phyloP scores from a whole-genome alignment of 202 grass and related monocot species.

The Setaria viridis region DNA sequence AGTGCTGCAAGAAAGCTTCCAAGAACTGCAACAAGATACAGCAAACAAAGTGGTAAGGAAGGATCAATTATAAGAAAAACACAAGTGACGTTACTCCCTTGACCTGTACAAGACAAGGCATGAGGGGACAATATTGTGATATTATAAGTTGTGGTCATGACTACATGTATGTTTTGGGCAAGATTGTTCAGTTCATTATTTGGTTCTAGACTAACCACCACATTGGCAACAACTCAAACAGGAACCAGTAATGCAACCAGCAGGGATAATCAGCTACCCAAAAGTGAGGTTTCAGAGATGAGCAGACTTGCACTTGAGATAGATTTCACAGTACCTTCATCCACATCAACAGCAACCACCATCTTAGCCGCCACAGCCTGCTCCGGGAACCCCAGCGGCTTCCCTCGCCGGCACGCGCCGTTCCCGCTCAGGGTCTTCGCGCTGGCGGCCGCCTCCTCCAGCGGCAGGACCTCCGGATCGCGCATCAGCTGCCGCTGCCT shows the following conservation, averaged over 20 bases:
- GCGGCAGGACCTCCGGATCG: conserved; percentile 49
- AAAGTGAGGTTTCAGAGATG: background rate
- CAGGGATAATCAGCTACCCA: background rate
- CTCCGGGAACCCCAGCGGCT: conserved; percentile 60
- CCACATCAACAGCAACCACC: conserved; percentile 96
- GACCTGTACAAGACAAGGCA: background rate
- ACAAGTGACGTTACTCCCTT: background rate
- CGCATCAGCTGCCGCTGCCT: conserved; percentile 53
- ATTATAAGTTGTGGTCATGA: background rate
- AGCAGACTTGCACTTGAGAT: background rate
- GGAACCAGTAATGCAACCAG: background rate
- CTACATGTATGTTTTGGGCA: background rate
- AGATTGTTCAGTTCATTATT: background rate
- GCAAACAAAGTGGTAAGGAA: conserved; percentile 1
- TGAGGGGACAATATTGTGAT: background rate
- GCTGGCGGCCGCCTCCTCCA: conserved; percentile 46
- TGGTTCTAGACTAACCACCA: conserved; percentile 12
- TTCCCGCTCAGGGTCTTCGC: conserved; percentile 49
- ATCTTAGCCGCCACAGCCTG: conserved; percentile 53
- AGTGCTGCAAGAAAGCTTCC: conserved; percentile 94
- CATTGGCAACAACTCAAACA: background rate
- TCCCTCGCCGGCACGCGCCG: conserved; percentile 60
- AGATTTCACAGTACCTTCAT: conserved; percentile 78
- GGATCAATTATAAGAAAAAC: background rate
- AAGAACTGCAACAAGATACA: conserved; percentile 67